These are phyloP conservation scores for Mucor lusitanicus DNA, from an alignment of 371 early-diverging fungal species.

Conservation along the genomic window DNA sequence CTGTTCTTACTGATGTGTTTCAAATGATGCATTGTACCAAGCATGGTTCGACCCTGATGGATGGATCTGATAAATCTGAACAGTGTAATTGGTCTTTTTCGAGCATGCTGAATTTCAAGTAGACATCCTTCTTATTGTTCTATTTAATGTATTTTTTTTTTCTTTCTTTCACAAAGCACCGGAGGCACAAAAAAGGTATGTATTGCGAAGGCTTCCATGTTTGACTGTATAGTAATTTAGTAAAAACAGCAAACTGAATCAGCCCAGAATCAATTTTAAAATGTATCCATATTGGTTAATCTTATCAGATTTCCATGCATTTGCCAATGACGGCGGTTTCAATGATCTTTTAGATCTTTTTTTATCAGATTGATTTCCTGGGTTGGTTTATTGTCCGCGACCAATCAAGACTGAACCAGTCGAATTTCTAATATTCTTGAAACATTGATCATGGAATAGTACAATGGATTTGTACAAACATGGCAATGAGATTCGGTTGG, in stretches of 20 bases:
- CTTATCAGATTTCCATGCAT: conserved; percentile 1
- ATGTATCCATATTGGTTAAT: neutral
- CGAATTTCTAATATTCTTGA: neutral
- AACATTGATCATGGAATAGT: neutral
- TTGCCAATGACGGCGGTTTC: neutral
- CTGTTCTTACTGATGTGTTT: neutral
- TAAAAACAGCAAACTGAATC: neutral
- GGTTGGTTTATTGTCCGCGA: neutral
- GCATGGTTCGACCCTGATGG: neutral
- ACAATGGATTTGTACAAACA: neutral
- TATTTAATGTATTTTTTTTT: neutral
- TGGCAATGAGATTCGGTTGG: neutral
- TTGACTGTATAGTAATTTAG: neutral
- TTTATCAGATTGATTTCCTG: conserved; percentile 5
- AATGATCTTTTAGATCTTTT: neutral
- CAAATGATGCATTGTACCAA: neutral
- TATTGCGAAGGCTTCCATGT: neutral
- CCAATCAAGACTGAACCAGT: neutral
- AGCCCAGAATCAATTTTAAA: neutral
- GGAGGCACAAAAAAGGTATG: neutral
- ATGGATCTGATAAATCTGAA: neutral
- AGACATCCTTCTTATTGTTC: neutral
- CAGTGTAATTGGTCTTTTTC: neutral
- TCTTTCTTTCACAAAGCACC: neutral
- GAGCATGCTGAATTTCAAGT: neutral